Conservation (phyloP, 2,329 filamentous ascomycete species). For the Hyphodiscus sp. region DNA sequence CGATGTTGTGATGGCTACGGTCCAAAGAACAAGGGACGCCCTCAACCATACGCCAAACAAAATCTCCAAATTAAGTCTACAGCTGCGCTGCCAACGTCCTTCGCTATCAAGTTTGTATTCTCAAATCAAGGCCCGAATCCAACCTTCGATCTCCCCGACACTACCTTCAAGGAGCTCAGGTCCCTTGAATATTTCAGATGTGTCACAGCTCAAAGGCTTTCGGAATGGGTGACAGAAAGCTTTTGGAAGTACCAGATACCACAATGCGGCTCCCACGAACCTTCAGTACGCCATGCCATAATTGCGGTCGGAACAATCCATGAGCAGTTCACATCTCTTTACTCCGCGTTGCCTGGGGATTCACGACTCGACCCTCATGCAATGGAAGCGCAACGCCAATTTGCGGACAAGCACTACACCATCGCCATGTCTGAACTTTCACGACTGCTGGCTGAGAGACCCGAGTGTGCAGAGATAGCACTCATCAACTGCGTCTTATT, state of each 20-base stretch:
- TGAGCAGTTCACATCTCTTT: conserved; percentile 5
- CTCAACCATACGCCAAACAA: not conserved
- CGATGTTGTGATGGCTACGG: conserved; percentile 51
- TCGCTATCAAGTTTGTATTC: not conserved
- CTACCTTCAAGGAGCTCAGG: conserved; percentile 1
- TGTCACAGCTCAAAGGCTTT: conserved; percentile 36
- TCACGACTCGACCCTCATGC: conserved; percentile 3
- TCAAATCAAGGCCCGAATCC: conserved; percentile 6
- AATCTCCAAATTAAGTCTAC: not conserved
- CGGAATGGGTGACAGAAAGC: conserved; percentile 35
- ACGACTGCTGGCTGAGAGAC: conserved; percentile 29
- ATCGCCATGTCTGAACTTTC: conserved; percentile 39
- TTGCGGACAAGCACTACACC: conserved; percentile 39
- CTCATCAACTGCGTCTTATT: conserved; percentile 45
- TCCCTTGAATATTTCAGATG: conserved; percentile 32
- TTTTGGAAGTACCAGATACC: conserved; percentile 42
- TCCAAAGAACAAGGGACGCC: not conserved
- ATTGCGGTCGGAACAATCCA: conserved; percentile 45
- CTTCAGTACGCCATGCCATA: conserved; percentile 42
- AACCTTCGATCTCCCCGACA: not conserved
- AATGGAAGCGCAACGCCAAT: conserved; percentile 26
- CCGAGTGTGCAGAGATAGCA: conserved; percentile 29
- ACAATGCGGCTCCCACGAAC: conserved; percentile 39
- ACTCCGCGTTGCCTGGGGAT: conserved; percentile 1
- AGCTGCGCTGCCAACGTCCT: not conserved